Percentiles rank a stretch among this genome's conserved stretches.
phyloP scores from a whole-genome alignment of 257 asterid genomes.

The Lavandula angustifolia region DNA sequence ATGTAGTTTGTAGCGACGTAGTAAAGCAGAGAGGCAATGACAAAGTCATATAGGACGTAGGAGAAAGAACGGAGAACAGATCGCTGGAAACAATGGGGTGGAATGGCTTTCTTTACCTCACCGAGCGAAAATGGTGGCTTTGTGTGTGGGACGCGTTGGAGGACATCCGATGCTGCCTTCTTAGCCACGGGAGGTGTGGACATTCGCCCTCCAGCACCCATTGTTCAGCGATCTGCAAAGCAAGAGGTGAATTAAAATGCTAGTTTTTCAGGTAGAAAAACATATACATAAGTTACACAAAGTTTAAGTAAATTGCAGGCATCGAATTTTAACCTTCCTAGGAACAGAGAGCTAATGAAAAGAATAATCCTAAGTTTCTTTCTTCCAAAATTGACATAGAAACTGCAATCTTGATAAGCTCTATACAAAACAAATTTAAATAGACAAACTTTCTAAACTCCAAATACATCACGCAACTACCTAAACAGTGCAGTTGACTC shows the following conservation, averaged over 20 bases:
- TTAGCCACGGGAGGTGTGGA: slow-evolving; percentile 55
- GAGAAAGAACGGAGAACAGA: slow-evolving; percentile 81
- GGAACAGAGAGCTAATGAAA: too few relatives aligned
- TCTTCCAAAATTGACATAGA: too few relatives aligned
- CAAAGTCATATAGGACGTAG: slow-evolving; percentile 57
- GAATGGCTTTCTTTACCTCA: slow-evolving; percentile 78
- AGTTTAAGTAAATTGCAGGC: too few relatives aligned
- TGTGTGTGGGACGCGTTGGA: slow-evolving; percentile 61
- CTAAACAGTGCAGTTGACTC: too few relatives aligned
- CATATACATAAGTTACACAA: neutral
- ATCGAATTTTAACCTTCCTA: too few relatives aligned
- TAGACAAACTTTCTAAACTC: too few relatives aligned
- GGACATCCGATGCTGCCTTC: slow-evolving; percentile 40
- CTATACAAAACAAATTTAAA: too few relatives aligned
- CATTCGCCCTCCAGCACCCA: slow-evolving; percentile 92
- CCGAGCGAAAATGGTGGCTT: slow-evolving; percentile 79
- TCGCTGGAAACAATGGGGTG: slow-evolving; percentile 84
- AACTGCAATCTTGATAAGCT: too few relatives aligned
- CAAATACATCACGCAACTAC: too few relatives aligned
- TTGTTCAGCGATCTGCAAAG: slow-evolving; percentile 53
- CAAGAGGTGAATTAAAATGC: neutral
- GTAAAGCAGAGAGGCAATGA: slow-evolving; percentile 59
- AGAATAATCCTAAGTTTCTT: too few relatives aligned
- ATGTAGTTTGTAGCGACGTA: slow-evolving; percentile 61
- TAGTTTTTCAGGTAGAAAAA: neutral